Evolutionary conservation across 2,329 filamentous ascomycete genomes (phyloP).

Genomic region (Emmonsia crescens): DNA sequence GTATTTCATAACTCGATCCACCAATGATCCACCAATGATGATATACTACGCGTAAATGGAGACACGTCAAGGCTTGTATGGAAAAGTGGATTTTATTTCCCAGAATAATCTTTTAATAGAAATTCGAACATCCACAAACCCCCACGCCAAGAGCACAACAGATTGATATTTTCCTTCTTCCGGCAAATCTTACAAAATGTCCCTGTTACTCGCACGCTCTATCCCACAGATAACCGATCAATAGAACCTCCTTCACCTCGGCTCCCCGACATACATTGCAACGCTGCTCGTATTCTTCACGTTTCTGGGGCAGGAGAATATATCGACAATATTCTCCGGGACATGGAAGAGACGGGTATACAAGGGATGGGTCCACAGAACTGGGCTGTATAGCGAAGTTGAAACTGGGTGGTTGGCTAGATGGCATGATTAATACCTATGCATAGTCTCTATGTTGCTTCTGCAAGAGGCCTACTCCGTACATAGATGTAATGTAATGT

Average conservation of each 20-base stretch:
- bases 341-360: constrained; percentile 10
- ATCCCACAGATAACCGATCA: constrained; percentile 16
- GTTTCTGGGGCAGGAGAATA: constrained; percentile 24
- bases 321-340: constrained; percentile 21
- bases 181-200: too few species aligned
- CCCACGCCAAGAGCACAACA: too few species aligned
- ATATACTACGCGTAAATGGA: too few species aligned
- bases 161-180: too few species aligned
- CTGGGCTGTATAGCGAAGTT: not conserved
- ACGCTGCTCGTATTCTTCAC: constrained; percentile 25
- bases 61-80: too few species aligned
- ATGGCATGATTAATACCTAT: too few species aligned
- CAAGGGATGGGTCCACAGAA: constrained; percentile 5
- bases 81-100: too few species aligned
- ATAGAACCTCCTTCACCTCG: constrained; percentile 25
- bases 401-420: not conserved
- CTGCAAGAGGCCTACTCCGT: too few species aligned
- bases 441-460: too few species aligned
- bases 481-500: too few species aligned
- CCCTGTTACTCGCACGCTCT: constrained; percentile 23
- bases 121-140: not conserved
- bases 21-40: too few species aligned
- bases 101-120: not conserved
- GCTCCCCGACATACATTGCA: constrained; percentile 24
- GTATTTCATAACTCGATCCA: too few species aligned